Evolutionary conservation across 2,329 filamentous ascomycete species (phyloP), one percentile per base, ranked within the genome.

Genomic region (Fusarium humuli): DNA sequence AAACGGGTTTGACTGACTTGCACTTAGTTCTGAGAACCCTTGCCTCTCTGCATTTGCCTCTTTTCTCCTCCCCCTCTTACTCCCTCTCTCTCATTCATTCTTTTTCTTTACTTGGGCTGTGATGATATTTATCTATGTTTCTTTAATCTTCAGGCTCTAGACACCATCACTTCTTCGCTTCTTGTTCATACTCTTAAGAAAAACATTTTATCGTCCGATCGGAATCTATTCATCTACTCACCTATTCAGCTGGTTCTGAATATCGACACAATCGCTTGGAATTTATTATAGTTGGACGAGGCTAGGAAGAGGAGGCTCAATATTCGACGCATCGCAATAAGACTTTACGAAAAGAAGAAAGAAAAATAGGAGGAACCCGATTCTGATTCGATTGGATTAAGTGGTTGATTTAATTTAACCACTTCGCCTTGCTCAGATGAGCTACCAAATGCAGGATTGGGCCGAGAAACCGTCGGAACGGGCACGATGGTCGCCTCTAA

Each of bases 401-500:
- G 68, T 54, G 34, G 45, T 48, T 48, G 25, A 53, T 30, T 20
- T 37, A 56, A 56, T 37, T 37, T 37, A 37, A 37, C 32, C 29
- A 27, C 48, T 7, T 32, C 37, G 22, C 20, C 22, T 65, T 52
- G 25, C 55, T 52, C 57, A 76, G 46, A 80, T 78, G 75, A 68
- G 62, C 40, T 75, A 77, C 69, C 65, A 72, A 49, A 71, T 79
- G 40, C 68, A 70, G 40, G 71, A 71, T 25, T 72, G 69, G 65
- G 68, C 66, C 52, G 77, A 80, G 67, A 77, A 77, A 57, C 84
- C 83, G 61, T 87, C 89, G 66, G 92, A 95, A 82, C 85, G 93
- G 77, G 89, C 92, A 78, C 87, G 92, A 91, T 94, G 92, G 90
- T 92, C 93, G 67, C 92, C 92, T 18, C 85, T 96, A 58, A 93